Conservation (phyloP, 176 grass and related monocot genomes). For the Pontederia crassipes region DNA sequence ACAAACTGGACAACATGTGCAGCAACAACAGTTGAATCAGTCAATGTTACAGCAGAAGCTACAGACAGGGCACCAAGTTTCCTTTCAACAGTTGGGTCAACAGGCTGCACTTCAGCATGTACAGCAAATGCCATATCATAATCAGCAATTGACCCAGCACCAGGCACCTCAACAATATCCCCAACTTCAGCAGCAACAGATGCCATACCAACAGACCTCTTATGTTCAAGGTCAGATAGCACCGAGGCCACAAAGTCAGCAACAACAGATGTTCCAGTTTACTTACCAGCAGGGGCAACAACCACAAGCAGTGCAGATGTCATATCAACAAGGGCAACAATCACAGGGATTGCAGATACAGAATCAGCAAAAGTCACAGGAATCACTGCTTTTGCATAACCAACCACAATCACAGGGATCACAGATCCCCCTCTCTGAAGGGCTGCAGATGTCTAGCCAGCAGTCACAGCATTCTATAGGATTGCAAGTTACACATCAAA, state of each 20-base stretch:
- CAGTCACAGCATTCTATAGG: conserved; percentile 35
- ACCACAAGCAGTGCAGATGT: conserved; percentile 27
- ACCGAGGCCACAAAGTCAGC: conserved; percentile 19
- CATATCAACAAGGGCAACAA: conserved; percentile 37
- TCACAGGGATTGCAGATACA: conserved; percentile 15
- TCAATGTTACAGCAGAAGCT: conserved; percentile 24
- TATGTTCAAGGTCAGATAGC: conserved; percentile 32
- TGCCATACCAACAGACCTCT: conserved; percentile 54
- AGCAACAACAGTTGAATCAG: conserved; percentile 29
- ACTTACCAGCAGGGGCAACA: conserved; percentile 34
- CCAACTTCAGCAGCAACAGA: conserved; percentile 11
- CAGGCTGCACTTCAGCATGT: conserved; percentile 28
- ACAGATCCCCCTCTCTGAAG: conserved; percentile 28
- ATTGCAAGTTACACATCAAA: conserved; percentile 22
- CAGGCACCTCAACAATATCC: conserved; percentile 26
- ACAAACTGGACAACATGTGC: conserved; percentile 21
- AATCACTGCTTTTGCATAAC: conserved; percentile 29
- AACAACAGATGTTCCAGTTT: conserved; percentile 27
- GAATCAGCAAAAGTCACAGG: conserved; percentile 34
- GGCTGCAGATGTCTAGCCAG: conserved; percentile 31
- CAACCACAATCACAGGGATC: conserved; percentile 21
- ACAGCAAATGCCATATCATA: conserved; percentile 29
- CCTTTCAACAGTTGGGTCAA: conserved; percentile 17
- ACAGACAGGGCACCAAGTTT: conserved; percentile 3
- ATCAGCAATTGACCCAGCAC: conserved; percentile 38